Base-by-base conservation (phyloP, 805 yeast genomes). In the Ogataea pini region DNA sequence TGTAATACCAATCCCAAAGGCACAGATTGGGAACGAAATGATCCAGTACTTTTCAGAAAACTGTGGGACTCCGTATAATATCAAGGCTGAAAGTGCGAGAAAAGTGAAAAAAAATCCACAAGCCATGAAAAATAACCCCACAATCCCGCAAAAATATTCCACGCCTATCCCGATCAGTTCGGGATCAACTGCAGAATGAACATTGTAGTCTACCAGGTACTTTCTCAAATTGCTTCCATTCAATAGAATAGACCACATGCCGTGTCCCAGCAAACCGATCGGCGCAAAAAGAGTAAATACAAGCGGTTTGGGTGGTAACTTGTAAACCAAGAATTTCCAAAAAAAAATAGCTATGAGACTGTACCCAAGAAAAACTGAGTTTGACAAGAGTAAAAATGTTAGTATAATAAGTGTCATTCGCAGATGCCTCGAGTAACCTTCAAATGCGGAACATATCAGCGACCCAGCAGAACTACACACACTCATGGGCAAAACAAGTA, bases 211-310 rank as follows among this genome's bases (percentile, higher is more conserved):
- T 1, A 20, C 20, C 13, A 57, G 43, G 38, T 48, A 61, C 7
- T 29, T 14, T 3, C 40, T 38, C 29, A 59, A 32, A 40, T 61
- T 62, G 3, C n/a, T 17, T n/a, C 62, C 63, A 47, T 60, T 59
- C n/a, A 58, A 50, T 48, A 82, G 63, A 12, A 86, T 75, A 3
- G 86, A 86, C 67, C 75, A 86, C 0, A 85, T 76, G 1, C 90
- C 94, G 66, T 89, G 96, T n/a, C 96, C 96, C 56, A 86, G 64
- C 38, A 89, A 83, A 3, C 96, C 96, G 34, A 88, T 71, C 1
- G 92, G 89, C 47, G 86, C 75, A 60, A 88, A 86, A 42, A 82
- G 65, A 7, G 89, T 76, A 59, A 86, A 83, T 2, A 82, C 76
- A 19, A 61, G 56, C 14, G 64, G 67, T 48, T 78, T 75, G 2